A percentile compares a stretch with the other conserved stretches of the same genome.
Conservation (phyloP, 352 stramenopile species). For the Phytophthora sp. region DNA sequence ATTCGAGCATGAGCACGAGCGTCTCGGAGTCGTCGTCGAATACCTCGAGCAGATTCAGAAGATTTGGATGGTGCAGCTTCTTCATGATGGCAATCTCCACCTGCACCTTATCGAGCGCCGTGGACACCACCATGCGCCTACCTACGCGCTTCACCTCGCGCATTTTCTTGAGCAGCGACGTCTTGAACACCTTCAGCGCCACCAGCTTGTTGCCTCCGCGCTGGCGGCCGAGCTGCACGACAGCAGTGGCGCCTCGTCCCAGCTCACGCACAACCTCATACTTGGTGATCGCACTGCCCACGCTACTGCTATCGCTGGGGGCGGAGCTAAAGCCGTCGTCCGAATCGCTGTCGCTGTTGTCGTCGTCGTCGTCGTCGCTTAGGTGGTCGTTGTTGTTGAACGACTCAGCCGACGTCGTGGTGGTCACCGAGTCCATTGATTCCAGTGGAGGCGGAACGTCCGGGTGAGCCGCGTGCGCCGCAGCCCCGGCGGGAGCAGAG, state of each 20-base stretch:
- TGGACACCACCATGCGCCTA: constrained; percentile 85
- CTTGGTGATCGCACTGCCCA: constrained; percentile 61
- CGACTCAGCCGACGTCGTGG: constrained; percentile 47
- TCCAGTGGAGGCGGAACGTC: constrained; percentile 2
- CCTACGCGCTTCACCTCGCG: constrained; percentile 86
- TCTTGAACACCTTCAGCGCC: constrained; percentile 88
- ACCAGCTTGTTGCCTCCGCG: constrained; percentile 66
- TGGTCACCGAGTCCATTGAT: constrained; percentile 48
- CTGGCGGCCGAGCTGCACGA: constrained; percentile 79
- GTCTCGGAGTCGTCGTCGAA: constrained; percentile 86
- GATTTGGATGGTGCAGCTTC: constrained; percentile 79
- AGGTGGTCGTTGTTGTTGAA: constrained; percentile 48
- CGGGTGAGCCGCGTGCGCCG: neutral
- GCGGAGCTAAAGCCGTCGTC: constrained; percentile 32
- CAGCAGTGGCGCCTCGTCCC: constrained; percentile 76
- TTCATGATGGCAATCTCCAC: constrained; percentile 92
- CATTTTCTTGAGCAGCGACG: constrained; percentile 87
- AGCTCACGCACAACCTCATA: constrained; percentile 85
- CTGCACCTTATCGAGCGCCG: constrained; percentile 87
- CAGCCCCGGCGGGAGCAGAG: constrained; percentile 1
- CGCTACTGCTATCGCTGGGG: constrained; percentile 9
- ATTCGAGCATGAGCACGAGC: constrained; percentile 88
- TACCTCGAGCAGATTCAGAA: constrained; percentile 83
- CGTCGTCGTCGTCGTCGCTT: constrained; percentile 48
- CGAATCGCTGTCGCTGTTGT: constrained; percentile 42